Percentiles rank a stretch among this genome's conserved stretches.
These are phyloP conservation scores for Sorghum bicolor DNA, from an alignment of 176 grass and related monocot genomes.

Conservation along the genomic window DNA sequence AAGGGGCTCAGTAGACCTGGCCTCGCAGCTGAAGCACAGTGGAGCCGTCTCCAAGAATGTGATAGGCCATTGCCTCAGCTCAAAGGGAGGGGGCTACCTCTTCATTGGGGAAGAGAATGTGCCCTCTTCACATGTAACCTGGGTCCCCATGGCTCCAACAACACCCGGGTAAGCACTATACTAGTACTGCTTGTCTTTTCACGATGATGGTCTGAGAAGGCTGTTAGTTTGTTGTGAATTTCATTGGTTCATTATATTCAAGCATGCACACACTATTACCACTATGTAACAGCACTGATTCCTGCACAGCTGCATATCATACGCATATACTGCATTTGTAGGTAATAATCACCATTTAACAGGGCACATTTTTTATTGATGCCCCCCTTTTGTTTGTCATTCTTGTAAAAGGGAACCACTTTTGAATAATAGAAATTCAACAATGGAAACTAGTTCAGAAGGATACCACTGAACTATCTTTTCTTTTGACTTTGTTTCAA, in stretches of 20 bases:
- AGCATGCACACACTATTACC: not conserved
- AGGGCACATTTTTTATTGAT: too few species aligned
- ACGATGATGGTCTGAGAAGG: not conserved
- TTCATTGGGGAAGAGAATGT: slow-evolving; percentile 42
- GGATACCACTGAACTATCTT: not conserved
- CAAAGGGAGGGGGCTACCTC: slow-evolving; percentile 46
- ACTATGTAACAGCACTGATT: too few species aligned
- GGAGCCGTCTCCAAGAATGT: slow-evolving; percentile 38
- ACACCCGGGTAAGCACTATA: not conserved
- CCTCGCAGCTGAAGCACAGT: slow-evolving; percentile 46
- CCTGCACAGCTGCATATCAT: not conserved
- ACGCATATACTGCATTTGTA: not conserved
- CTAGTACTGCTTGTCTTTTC: not conserved
- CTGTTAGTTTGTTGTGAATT: not conserved
- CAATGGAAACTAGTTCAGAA: too few species aligned
- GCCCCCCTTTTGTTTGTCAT: too few species aligned
- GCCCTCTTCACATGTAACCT: slow-evolving; percentile 16
- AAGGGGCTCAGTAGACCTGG: slow-evolving; percentile 18
- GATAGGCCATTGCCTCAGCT: slow-evolving; percentile 51
- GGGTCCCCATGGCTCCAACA: slow-evolving; percentile 38
- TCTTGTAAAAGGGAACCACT: too few species aligned
- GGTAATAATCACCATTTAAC: too few species aligned
- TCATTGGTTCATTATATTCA: too few species aligned
- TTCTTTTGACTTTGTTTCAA: not conserved
- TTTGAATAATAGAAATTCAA: too few species aligned